A percentile compares a stretch with the other conserved stretches of the same genome.
phyloP scores from a whole-genome alignment of 2,329 filamentous ascomycete species.

The Venturiaceae sp. region DNA sequence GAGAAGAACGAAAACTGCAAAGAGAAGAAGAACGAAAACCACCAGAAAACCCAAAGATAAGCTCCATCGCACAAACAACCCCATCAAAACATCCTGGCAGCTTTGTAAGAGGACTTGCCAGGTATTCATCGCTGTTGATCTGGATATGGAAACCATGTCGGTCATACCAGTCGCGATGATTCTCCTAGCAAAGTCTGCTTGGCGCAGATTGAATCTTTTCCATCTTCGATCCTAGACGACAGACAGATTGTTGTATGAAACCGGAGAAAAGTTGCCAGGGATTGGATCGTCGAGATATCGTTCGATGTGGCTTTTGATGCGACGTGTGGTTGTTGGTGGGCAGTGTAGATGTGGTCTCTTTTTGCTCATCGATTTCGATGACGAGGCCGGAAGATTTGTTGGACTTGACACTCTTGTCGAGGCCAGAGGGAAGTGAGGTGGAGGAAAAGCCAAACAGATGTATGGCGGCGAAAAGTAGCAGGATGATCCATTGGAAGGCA shows the following conservation, averaged over 20 bases:
- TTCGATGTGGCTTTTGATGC: neutral
- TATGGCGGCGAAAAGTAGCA: neutral
- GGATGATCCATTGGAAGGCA: neutral
- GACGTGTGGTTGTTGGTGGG: neutral
- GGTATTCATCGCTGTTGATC: neutral
- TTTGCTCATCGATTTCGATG: neutral
- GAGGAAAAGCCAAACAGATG: neutral
- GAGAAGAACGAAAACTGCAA: neutral
- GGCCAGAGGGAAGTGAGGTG: neutral
- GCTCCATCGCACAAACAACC: neutral
- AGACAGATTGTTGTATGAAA: neutral
- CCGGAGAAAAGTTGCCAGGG: neutral
- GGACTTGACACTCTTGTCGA: neutral
- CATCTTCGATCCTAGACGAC: neutral
- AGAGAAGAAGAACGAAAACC: neutral
- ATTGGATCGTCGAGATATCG: neutral
- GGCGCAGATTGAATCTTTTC: neutral
- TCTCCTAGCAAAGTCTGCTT: neutral
- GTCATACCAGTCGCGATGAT: neutral
- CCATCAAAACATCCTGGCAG: neutral
- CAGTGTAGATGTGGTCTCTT: neutral
- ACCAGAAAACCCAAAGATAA: neutral
- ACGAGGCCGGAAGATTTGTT: neutral
- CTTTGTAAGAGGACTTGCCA: neutral
- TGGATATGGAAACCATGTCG: too few relatives aligned